These are phyloP conservation scores for Aspergillus brasiliensis DNA, from an alignment of 2,329 filamentous ascomycete genomes.

Conservation along the genomic window DNA sequence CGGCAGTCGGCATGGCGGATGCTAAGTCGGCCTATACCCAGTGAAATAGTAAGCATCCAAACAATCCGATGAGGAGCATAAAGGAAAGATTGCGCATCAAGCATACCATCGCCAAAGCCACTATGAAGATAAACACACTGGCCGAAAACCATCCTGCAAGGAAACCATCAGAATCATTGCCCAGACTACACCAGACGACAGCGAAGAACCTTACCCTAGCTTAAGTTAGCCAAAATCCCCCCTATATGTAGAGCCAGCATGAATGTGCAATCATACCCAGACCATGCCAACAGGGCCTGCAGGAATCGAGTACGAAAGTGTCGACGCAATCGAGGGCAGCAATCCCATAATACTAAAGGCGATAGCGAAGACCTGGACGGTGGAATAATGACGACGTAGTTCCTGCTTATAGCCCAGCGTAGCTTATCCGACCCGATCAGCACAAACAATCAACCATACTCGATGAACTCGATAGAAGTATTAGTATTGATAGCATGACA, in stretches of 20 bases:
- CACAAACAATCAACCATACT: too few species aligned
- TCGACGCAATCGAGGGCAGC: conserved; percentile 62
- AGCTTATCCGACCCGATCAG: conserved; percentile 24
- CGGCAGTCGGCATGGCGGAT: conserved; percentile 60
- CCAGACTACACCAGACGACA: not conserved
- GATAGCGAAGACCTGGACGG: conserved; percentile 62
- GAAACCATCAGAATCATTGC: conserved; percentile 3
- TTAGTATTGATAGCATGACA: not conserved
- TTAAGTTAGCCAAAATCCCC: conserved; percentile 21
- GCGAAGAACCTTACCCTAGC: conserved; percentile 12
- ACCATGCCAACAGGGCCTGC: conserved; percentile 63
- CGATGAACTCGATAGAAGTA: too few species aligned
- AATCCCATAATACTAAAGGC: conserved; percentile 64
- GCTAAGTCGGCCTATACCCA: conserved; percentile 49
- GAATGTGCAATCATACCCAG: conserved; percentile 47
- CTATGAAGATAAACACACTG: conserved; percentile 58
- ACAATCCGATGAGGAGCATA: not conserved
- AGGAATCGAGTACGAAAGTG: conserved; percentile 60
- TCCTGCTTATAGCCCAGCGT: conserved; percentile 59
- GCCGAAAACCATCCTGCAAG: conserved; percentile 56
- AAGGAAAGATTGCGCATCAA: conserved; percentile 22
- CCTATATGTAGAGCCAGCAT: not conserved
- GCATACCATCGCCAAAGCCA: conserved; percentile 61
- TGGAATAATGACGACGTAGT: conserved; percentile 61
- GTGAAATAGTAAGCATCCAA: not conserved